Base-by-base conservation (phyloP, 768 basidiomycete species). In the Xanthoconium stramineum region DNA sequence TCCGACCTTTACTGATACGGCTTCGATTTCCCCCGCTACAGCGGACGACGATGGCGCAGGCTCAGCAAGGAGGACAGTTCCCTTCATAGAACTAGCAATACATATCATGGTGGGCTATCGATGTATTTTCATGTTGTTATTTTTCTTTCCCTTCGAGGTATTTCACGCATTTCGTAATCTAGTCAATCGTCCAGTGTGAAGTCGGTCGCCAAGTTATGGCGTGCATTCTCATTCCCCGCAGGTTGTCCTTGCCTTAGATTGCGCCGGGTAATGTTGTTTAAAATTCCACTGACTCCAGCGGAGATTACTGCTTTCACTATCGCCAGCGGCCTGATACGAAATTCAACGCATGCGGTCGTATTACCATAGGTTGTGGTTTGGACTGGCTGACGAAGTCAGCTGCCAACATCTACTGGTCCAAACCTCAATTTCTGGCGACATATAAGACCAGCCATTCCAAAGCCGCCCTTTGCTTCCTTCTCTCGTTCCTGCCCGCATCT, bases 21-120 rank as follows among this genome's bases (percentile, higher is more conserved):
- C 13, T 30, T 35, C 28, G 43, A 35, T 40, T 43, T 52, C 24
- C 15, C 24, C 20, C 9, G 46, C 47, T 13, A 15, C 52, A 72
- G 57, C 70, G 65, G 51, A 56, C 68, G 30, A 61, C 61, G 49
- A 63, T 72, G 64, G 45, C 61, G 13, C 70, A 71, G 53, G 62
- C 43, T 32, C 68, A 67, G 49, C 72, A 70, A 55, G 69, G 62
- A 56, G 67, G 61, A 52, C 70, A 73, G 53, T 72, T 67, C 50
- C 59, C 66, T 50, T 61, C 70, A n/a, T 66, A 73, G 56, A 57
- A 33, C 52, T 71, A 63, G 61, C 58, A 50, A 37, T 67, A 62
- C 48, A 62, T 56, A 40, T 50, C 36, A 37, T 53, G 48, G 55
- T 50, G 35, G 59, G 60, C 53, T 46, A 52, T 58, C 35, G 42